A percentile compares a stretch with the other conserved stretches of the same genome.
Conservation (phyloP, 2,329 filamentous ascomycete species). For the Onygenales sp. region DNA sequence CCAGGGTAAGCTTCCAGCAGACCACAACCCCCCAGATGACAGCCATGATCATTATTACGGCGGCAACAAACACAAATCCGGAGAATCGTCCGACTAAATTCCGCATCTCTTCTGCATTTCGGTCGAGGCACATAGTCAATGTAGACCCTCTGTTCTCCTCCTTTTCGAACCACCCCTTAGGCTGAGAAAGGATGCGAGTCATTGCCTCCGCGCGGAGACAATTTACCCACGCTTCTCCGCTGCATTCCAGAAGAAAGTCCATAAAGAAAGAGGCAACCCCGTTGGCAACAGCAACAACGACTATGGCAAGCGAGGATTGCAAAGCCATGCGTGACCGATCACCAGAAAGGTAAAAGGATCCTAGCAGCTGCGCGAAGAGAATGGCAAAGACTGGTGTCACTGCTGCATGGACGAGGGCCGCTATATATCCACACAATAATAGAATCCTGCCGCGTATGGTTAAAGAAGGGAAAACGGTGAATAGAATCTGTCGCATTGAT, state of each 20-base stretch:
- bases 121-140: slow-evolving; percentile 64
- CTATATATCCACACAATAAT: slow-evolving; percentile 52
- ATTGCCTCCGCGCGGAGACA: slow-evolving; percentile 59
- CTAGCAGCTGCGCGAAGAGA: slow-evolving; percentile 62
- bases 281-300: slow-evolving; percentile 59
- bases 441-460: slow-evolving; percentile 40
- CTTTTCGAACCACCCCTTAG: slow-evolving; percentile 67
- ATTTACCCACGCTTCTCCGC: slow-evolving; percentile 70
- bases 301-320: slow-evolving; percentile 60
- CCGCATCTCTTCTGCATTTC: slow-evolving; percentile 78
- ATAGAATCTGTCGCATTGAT: slow-evolving; percentile 48
- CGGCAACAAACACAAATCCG: slow-evolving; percentile 57
- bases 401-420: slow-evolving; percentile 55
- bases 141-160: slow-evolving; percentile 53
- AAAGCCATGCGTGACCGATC: slow-evolving; percentile 43
- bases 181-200: slow-evolving; percentile 62
- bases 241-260: slow-evolving; percentile 62
- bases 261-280: slow-evolving; percentile 55
- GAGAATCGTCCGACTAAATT: slow-evolving; percentile 72
- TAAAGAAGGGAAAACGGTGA: slow-evolving; percentile 62
- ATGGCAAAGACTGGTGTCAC: slow-evolving; percentile 67
- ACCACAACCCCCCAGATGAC: slow-evolving; percentile 64
- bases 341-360: slow-evolving; percentile 53
- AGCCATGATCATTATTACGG: slow-evolving; percentile 58
- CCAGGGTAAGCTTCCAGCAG: slow-evolving; percentile 72